Evolutionary conservation across 257 asterid species (phyloP).

Genomic region (Catharanthus roseus): DNA sequence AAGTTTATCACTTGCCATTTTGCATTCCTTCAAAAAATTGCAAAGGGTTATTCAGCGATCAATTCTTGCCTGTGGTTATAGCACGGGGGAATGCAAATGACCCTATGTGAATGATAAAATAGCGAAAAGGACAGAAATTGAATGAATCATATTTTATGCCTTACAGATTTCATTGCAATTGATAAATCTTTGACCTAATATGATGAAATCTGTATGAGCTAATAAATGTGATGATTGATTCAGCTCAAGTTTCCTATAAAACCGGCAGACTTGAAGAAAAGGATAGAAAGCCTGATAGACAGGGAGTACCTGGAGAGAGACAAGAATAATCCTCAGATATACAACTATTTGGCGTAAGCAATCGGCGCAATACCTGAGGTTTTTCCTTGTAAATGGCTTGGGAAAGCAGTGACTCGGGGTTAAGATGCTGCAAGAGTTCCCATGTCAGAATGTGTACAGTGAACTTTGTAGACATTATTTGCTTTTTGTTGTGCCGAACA

Average conservation of each 20-base stretch:
- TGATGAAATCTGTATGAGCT: background rate
- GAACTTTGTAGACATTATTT: constrained; percentile 25
- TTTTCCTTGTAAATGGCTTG: constrained; percentile 31
- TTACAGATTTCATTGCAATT: background rate
- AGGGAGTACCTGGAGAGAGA: constrained; percentile 92
- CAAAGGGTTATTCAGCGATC: background rate
- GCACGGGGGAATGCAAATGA: background rate
- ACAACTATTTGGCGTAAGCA: constrained; percentile 82
- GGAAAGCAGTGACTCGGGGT: constrained; percentile 11
- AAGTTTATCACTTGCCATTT: background rate
- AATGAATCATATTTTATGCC: background rate
- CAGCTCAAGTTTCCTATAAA: constrained; percentile 98
- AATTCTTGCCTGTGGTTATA: background rate
- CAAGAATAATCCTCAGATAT: constrained; percentile 85
- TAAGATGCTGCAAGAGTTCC: constrained; percentile 23
- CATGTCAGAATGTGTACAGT: constrained; percentile 58
- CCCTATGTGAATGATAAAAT: background rate
- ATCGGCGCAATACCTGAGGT: constrained; percentile 17
- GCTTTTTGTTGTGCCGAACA: constrained; percentile 26
- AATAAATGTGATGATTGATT: background rate
- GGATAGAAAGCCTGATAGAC: constrained; percentile 94
- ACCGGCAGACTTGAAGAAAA: constrained; percentile 95
- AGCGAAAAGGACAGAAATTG: background rate
- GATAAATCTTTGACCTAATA: background rate
- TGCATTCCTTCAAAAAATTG: background rate